phyloP scores from a whole-genome alignment of 306 rosid species.

The Quercus aquifolioides region DNA sequence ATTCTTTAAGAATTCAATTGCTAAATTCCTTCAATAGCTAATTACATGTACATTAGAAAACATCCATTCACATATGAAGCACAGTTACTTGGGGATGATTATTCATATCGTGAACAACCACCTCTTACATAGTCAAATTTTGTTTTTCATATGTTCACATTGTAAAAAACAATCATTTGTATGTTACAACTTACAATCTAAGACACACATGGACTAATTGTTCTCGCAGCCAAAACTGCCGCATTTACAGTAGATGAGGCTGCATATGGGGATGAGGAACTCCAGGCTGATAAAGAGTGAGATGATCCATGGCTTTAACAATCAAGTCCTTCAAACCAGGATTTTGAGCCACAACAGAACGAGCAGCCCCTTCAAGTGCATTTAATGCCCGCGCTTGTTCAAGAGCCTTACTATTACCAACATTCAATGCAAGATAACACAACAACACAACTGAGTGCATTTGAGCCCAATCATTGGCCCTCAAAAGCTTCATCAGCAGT shows the following conservation, averaged over 20 bases:
- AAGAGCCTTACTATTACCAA: constrained; percentile 77
- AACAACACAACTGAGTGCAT: constrained; percentile 46
- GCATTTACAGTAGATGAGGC: constrained; percentile 33
- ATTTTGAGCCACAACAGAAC: constrained; percentile 52
- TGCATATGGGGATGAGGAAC: constrained; percentile 63
- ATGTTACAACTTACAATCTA: constrained; percentile 26
- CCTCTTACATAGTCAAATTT: background rate
- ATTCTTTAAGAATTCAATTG: constrained; percentile 6
- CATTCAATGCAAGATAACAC: constrained; percentile 66
- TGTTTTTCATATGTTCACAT: background rate
- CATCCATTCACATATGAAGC: constrained; percentile 12
- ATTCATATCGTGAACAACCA: background rate
- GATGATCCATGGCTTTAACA: constrained; percentile 63
- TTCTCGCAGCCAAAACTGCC: constrained; percentile 11
- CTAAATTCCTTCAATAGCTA: constrained; percentile 9
- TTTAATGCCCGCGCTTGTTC: constrained; percentile 69
- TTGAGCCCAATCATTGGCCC: constrained; percentile 41
- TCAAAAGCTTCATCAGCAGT: constrained; percentile 49
- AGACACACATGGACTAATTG: constrained; percentile 36
- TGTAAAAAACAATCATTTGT: background rate
- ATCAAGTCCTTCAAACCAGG: constrained; percentile 61
- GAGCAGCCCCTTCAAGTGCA: constrained; percentile 62
- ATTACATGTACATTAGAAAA: background rate
- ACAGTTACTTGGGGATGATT: background rate
- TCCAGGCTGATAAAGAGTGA: constrained; percentile 81